A percentile compares a stretch with the other conserved stretches of the same genome.
phyloP scores from a whole-genome alignment of 2,329 filamentous ascomycete species.

The Penicillium occitanis region DNA sequence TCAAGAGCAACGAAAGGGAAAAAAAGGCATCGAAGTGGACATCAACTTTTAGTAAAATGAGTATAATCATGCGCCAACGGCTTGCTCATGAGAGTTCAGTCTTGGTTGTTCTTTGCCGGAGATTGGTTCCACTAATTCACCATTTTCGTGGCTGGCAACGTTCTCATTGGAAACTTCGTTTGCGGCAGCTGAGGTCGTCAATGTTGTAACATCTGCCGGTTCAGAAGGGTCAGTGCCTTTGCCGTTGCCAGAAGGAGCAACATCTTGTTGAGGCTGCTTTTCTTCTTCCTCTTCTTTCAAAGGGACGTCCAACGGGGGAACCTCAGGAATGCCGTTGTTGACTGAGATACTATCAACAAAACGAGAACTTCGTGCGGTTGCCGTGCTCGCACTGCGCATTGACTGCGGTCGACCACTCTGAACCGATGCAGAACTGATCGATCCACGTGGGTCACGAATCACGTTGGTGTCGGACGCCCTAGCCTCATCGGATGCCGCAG shows the following conservation, averaged over 20 bases:
- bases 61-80: constrained; percentile 30
- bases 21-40: constrained; percentile 10
- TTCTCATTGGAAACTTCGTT: neutral
- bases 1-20: constrained; percentile 12
- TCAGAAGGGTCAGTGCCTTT: neutral
- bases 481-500: constrained; percentile 41
- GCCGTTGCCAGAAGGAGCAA: neutral
- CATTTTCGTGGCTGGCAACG: constrained; percentile 10
- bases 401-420: constrained; percentile 59
- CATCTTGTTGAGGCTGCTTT: neutral
- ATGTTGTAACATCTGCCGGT: neutral
- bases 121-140: constrained; percentile 19
- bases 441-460: constrained; percentile 31
- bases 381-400: constrained; percentile 64
- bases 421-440: constrained; percentile 29
- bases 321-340: constrained; percentile 28
- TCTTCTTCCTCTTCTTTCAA: constrained; percentile 5
- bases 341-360: constrained; percentile 29
- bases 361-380: constrained; percentile 59
- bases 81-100: constrained; percentile 29
- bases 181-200: constrained; percentile 7
- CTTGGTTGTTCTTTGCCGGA: constrained; percentile 25
- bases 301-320: constrained; percentile 20
- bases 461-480: constrained; percentile 35
- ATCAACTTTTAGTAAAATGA: neutral